Conservation (phyloP, 441 rosid genomes). For the Flueggea neowawraea region DNA sequence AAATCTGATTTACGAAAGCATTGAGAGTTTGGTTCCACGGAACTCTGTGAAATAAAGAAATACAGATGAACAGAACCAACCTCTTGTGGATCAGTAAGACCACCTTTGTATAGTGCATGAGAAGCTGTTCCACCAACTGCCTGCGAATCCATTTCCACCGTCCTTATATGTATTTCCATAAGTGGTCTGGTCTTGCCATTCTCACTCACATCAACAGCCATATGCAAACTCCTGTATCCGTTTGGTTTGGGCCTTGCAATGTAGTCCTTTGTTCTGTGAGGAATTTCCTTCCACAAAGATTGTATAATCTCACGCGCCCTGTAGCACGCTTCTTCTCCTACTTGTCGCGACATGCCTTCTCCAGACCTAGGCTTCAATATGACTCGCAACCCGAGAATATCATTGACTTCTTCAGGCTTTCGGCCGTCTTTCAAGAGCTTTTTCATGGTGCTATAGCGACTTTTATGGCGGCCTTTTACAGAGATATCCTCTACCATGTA, state of each 20-base stretch:
- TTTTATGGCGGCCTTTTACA: slow-evolving; percentile 82
- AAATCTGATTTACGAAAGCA: no score
- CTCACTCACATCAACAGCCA: slow-evolving; percentile 93
- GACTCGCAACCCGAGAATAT: slow-evolving; percentile 81
- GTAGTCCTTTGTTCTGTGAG: slow-evolving; percentile 83
- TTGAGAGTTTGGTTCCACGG: no score
- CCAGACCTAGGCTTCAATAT: slow-evolving; percentile 56
- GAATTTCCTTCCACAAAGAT: slow-evolving; percentile 83
- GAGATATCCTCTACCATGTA: slow-evolving; percentile 60
- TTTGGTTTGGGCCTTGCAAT: slow-evolving; percentile 78
- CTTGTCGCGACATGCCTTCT: slow-evolving; percentile 26
- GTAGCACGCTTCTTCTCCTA: slow-evolving; percentile 73
- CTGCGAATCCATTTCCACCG: slow-evolving; percentile 74
- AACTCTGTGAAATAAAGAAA: no score
- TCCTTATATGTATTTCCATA: slow-evolving; percentile 95
- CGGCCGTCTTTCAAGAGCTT: slow-evolving; percentile 85
- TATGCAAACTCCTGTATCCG: slow-evolving; percentile 88
- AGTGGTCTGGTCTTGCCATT: slow-evolving; percentile 55
- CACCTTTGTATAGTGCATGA: slow-evolving; percentile 85
- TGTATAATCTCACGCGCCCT: slow-evolving; percentile 58
- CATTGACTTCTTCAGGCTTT: slow-evolving; percentile 86
- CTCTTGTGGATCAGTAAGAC: slow-evolving; percentile 92
- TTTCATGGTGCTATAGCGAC: slow-evolving; percentile 95
- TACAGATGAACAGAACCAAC: slow-evolving; percentile 22
- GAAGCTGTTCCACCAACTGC: slow-evolving; percentile 92